Evolutionary conservation across 2,329 filamentous ascomycete species (phyloP), one percentile per base, ranked within the genome.

Genomic region (Aspergillus jensenii): DNA sequence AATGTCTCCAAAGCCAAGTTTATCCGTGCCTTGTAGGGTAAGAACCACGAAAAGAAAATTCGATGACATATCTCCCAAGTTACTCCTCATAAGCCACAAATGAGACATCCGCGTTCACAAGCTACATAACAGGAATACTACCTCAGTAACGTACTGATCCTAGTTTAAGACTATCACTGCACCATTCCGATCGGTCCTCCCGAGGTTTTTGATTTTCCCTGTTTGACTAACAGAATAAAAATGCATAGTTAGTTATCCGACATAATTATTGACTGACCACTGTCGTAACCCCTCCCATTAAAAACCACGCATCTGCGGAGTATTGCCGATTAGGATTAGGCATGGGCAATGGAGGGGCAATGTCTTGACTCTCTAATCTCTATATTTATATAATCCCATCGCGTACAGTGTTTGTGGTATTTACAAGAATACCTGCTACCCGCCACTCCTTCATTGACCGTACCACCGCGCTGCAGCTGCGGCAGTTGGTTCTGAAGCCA

Each of bases 251-350:
- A 48, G 33, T 46, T 52, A 51, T 52, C 48, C 25, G 45, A 41
- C 23, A 44, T 31, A 11, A 31, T 31, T 11, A 31, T 41, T 48
- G 43, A 40, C 49, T 48, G 35, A 40, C 49, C 48, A 52, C 7
- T n/a, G 43, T 31, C 35, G 48, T 46, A 2, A n/a, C 40, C 12
- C 11, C 33, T 31, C 21, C 17, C 27, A 39, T 50, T 46, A 17
- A 51, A 51, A 37, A 50, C 17, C 35, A 8, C 21, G 27, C 44
- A 40, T 45, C 33, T 46, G n/a, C 52, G 52, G 44, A 48, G 52
- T 48, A 55, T 43, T 48, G 27, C 52, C 45, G 51, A 39, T n/a
- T 25, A 51, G 21, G 51, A 39, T n/a, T 25, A 51, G 21, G 43
- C 7, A 39, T n/a, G 23, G 35, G 5, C 12, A 52, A 4, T 51